Evolutionary conservation across 2,329 filamentous ascomycete genomes (phyloP), one percentile per base, ranked within the genome.

Genomic region (Colletotrichum cordylinicola): DNA sequence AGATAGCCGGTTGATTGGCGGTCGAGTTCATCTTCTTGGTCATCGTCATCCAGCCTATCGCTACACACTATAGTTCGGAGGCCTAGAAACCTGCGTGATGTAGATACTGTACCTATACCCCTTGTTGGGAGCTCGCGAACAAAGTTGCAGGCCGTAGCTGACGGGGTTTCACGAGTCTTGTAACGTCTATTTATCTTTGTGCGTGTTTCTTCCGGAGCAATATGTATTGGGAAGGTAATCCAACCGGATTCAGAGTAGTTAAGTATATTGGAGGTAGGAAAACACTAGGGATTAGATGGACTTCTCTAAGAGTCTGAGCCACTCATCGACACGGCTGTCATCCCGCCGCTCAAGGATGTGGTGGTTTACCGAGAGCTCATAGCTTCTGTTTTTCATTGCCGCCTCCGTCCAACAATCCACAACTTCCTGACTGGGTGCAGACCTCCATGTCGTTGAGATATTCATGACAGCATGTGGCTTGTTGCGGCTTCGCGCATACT

Each of bases 41-140:
- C 83, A 86, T 75, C 79, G 82, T 18, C 86, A 87, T 79, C 86
- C 86, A 8, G 76, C 79, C 4, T 87, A 87, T 76, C 81, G 82
- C 67, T 87, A 86, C 77, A 87, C 83, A 1, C 39, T 83, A n/a
- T 66, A 18, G 21, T 52, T 21, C 4, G 3, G 43, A 52, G 4
- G 43, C n/a, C 4, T 10, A 21, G 12, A 12, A 52, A 8, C 43
- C 10, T 52, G n/a, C n/a, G 18, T 21, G 6, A 52, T 52, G 43
- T 21, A 4, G 18, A 21, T 52, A 52, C 12, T 3, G 4, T 52
- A 52, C 43, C n/a, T 52, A 13, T 13, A 21, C 5, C 10, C 43
- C 10, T 52, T 9, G 31, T 21, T 21, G 43, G n/a, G 43, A 52
- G 18, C n/a, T 52, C 43, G n/a, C n/a, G 10, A 12, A 21, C n/a